These are phyloP conservation scores for Theobroma grandiflorum DNA, from an alignment of 441 rosid genomes.

Conservation along the genomic window DNA sequence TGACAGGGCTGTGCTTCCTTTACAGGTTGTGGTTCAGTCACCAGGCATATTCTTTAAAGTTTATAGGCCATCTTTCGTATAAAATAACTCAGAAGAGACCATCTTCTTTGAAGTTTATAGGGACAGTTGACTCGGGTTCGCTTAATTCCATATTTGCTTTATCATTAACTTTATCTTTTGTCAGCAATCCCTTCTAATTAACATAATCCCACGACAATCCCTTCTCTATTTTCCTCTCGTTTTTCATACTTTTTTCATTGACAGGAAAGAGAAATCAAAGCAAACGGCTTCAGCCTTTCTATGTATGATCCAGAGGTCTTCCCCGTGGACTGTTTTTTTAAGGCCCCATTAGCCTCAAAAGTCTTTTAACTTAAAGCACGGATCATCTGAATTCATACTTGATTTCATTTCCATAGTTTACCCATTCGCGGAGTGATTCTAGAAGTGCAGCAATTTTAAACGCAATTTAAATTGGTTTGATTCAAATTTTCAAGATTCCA, in stretches of 20 bases:
- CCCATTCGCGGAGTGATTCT: background rate
- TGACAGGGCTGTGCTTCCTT: background rate
- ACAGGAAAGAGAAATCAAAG: background rate
- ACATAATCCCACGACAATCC: no score
- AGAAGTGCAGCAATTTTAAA: background rate
- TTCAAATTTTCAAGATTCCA: background rate
- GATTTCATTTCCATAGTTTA: background rate
- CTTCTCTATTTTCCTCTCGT: background rate
- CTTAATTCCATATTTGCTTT: background rate
- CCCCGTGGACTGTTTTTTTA: background rate
- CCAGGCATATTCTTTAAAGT: background rate
- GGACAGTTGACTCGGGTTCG: background rate
- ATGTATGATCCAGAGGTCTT: background rate
- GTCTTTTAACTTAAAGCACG: background rate
- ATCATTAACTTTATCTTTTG: background rate
- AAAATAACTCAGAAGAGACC: no score
- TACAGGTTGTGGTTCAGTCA: background rate
- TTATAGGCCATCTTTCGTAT: no score
- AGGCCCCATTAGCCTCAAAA: background rate
- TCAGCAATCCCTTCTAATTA: no score
- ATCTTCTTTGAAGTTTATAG: background rate
- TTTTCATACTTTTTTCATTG: background rate
- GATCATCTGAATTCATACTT: background rate
- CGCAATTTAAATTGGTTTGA: background rate
- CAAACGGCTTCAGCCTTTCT: background rate